Evolutionary conservation across 352 stramenopile genomes (phyloP), one percentile per base, ranked within the genome.

Genomic region (Globisporangium solare): DNA sequence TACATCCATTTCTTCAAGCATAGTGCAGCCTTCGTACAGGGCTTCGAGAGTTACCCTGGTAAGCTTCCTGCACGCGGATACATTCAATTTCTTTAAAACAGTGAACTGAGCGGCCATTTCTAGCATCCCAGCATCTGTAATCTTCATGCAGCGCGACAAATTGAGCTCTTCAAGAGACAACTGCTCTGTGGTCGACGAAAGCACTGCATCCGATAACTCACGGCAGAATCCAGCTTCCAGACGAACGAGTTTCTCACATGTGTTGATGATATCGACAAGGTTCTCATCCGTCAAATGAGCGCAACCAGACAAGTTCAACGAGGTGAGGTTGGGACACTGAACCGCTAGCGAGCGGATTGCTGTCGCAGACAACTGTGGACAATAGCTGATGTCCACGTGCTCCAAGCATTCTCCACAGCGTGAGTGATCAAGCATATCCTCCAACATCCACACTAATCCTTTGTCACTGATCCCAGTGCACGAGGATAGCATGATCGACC

Each of bases 71-170:
- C 88, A 97, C 3, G 86, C 88, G 0, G 78, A 76, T 10, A 95
- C 60, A 24, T 89, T 88, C 2, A 95, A 54, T 31, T 66, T 74
- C 6, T 67, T 68, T 6, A 97, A 67, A 21, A 85, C 83, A 0
- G 70, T 73, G 43, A 78, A 83, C 55, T 97, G 84, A 14, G 74
- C 68, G 0, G 71, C 79, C 10, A 97, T 57, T 17, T 95, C 83
- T 4, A 88, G 59, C 60, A 97, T 78, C 2, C 87, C 86, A 22
- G 86, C 68, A 56, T 97, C 89, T 2, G 92, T 95, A 37, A 98
- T 70, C 41, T 85, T 89, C 39, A 77, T 51, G 47, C 84, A 94
- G 0, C 82, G 69, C 14, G 70, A 72, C 8, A 94, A 22, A 32
- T 83, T 90, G 11, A 94, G 56, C 39, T 73, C 65, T 55, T 94